A percentile compares a stretch with the other conserved stretches of the same genome.
Conservation (phyloP, 1,139 yeast genomes). For the Diutina neorugosa region DNA sequence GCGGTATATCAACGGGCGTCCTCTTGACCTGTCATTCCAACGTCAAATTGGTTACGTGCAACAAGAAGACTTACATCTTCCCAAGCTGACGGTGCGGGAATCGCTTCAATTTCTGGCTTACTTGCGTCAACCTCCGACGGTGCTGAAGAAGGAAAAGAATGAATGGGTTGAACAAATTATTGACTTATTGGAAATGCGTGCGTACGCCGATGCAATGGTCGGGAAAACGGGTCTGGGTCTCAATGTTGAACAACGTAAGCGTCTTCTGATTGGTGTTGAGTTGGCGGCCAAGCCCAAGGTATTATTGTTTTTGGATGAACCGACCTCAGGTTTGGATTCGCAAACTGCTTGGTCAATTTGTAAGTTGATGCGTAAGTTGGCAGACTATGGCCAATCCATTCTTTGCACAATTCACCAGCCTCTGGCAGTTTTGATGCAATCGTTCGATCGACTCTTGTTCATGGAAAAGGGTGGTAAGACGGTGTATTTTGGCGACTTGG, state of each 20-base stretch:
- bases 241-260: slow-evolving; percentile 78
- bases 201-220: slow-evolving; percentile 71
- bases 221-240: slow-evolving; percentile 73
- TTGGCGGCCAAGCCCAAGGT: slow-evolving; percentile 80
- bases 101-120: slow-evolving; percentile 63
- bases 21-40: slow-evolving; percentile 62
- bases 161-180: slow-evolving; percentile 64
- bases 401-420: slow-evolving; percentile 81
- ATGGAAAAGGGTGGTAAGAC: slow-evolving; percentile 67
- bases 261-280: slow-evolving; percentile 79
- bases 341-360: slow-evolving; percentile 88
- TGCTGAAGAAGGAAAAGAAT: slow-evolving; percentile 47
- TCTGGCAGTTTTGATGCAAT: slow-evolving; percentile 63
- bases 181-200: slow-evolving; percentile 55
- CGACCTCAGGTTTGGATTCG: slow-evolving; percentile 87
- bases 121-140: slow-evolving; percentile 52
- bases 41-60: slow-evolving; percentile 77
- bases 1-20: slow-evolving; percentile 61
- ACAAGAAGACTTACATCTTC: slow-evolving; percentile 68
- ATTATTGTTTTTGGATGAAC: slow-evolving; percentile 76
- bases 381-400: slow-evolving; percentile 73
- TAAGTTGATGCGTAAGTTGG: slow-evolving; percentile 61
- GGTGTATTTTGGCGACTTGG: slow-evolving; percentile 73
- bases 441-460: slow-evolving; percentile 65
- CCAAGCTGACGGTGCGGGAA: slow-evolving; percentile 68